Conservation (phyloP, 2,329 filamentous ascomycete species). For the Fusarium cicatricum region DNA sequence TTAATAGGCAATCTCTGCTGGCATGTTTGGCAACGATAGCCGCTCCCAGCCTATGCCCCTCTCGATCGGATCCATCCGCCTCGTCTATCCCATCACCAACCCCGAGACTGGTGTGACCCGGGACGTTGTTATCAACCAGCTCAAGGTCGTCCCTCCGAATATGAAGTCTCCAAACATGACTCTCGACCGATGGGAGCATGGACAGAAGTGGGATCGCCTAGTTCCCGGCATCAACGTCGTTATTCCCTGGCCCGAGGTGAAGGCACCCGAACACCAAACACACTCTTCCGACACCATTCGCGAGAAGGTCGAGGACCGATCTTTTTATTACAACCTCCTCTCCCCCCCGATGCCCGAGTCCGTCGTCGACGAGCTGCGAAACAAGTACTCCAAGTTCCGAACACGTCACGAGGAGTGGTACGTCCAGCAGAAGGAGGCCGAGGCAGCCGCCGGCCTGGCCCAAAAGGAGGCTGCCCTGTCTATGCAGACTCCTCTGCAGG, state of each 20-base stretch:
- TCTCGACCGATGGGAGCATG: conserved; percentile 51
- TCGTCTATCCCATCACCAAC: conserved; percentile 80
- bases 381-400: conserved; percentile 83
- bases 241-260: conserved; percentile 78
- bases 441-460: conserved; percentile 58
- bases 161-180: conserved; percentile 57
- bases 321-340: conserved; percentile 81
- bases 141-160: conserved; percentile 62
- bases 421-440: conserved; percentile 67
- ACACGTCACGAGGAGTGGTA: conserved; percentile 82
- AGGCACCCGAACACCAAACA: conserved; percentile 60
- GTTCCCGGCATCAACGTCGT: conserved; percentile 75
- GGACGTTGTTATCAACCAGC: conserved; percentile 80
- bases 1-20: conserved; percentile 41
- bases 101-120: conserved; percentile 68
- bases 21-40: conserved; percentile 44
- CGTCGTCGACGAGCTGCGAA: conserved; percentile 87
- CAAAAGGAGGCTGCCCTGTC: conserved; percentile 41
- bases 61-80: conserved; percentile 76
- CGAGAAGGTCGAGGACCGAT: conserved; percentile 75
- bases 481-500: conserved; percentile 66
- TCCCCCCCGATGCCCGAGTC: conserved; percentile 77
- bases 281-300: conserved; percentile 75
- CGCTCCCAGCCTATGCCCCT: conserved; percentile 57
- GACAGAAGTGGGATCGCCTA: conserved; percentile 60